Evolutionary conservation across 306 rosid species (phyloP).

Genomic region (Vigna reflexopilosa): DNA sequence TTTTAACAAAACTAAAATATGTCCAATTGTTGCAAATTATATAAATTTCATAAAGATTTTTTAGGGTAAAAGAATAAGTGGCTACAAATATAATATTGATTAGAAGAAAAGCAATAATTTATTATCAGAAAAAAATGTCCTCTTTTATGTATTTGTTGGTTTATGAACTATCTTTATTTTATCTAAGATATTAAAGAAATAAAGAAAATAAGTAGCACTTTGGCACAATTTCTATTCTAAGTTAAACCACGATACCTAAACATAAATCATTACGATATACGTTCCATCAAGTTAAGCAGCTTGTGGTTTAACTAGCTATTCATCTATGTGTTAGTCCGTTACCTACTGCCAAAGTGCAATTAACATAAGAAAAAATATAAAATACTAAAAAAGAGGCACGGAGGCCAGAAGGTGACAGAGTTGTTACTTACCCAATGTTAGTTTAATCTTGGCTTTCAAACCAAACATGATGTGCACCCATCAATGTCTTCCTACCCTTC

Average conservation of each 20-base stretch:
- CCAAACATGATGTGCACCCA: conserved; percentile 51
- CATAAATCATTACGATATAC: not conserved
- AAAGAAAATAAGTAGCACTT: no score
- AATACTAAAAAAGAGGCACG: not conserved
- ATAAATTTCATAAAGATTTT: no score
- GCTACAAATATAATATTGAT: no score
- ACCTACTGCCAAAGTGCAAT: conserved; percentile 34
- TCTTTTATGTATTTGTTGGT: not conserved
- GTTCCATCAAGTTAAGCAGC: conserved; percentile 8
- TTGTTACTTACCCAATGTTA: conserved; percentile 57
- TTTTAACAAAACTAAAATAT: no score
- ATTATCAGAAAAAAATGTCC: not conserved
- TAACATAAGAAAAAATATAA: not conserved
- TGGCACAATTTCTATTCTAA: conserved; percentile 29
- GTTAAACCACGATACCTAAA: conserved; percentile 40
- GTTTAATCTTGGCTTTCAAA: conserved; percentile 70
- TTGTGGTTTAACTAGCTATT: not conserved
- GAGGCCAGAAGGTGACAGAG: conserved; percentile 35
- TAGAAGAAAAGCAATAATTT: not conserved
- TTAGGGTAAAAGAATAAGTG: no score
- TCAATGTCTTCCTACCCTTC: conserved; percentile 42
- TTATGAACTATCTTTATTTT: not conserved
- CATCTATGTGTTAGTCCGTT: conserved; percentile 25
- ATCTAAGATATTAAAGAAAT: no score
- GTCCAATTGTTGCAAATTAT: no score